Evolutionary conservation across 441 rosid species (phyloP), one percentile per base, ranked within the genome.

Genomic region (Erysimum cheiri): DNA sequence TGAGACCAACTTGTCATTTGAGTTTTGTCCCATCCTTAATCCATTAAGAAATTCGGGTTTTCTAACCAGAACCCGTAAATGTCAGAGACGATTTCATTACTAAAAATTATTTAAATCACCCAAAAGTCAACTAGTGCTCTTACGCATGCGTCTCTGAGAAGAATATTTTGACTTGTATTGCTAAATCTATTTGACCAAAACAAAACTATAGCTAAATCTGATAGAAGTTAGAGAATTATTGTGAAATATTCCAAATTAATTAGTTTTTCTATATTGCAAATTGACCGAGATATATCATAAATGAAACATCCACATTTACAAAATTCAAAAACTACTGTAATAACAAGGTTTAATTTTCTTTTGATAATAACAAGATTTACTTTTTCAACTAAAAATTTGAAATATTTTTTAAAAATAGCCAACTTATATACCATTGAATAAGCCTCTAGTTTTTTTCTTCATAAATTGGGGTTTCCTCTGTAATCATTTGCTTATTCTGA

Each of bases 71-170:
- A 26, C 28, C 28, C 28, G 28, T 26, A 46, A 46, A 36, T 24
- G 13, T 58, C 47, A 19, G 8, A 59, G 64, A 59, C 35, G 7
- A 40, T 26, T 40, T 59, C 64, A 40, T 7, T n/a, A 59, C 8
- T 26, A 2, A 8, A 2, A 12, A 1, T 50, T 5, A 44, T 44
- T 44, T 15, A 13, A 13, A 28, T 50, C 39, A n/a, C 24, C 47
- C 17, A 56, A 68, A 69, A 69, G 72, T 69, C 65, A 57, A 69
- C 72, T 47, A 44, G 47, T 57, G 47, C 17, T 22, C 35, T 44
- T 66, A 40, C 49, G 2, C 52, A 12, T 64, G 36, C 47, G 31
- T 47, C 56, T 63, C 67, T 47, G 6, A 9, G 9, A 12, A 48
- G 24, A 35, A 48, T 3, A 11, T 36, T 28, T 4, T 48, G 52